phyloP scores from a whole-genome alignment of 2,329 filamentous ascomycete genomes.

The Colletotrichum melonis region DNA sequence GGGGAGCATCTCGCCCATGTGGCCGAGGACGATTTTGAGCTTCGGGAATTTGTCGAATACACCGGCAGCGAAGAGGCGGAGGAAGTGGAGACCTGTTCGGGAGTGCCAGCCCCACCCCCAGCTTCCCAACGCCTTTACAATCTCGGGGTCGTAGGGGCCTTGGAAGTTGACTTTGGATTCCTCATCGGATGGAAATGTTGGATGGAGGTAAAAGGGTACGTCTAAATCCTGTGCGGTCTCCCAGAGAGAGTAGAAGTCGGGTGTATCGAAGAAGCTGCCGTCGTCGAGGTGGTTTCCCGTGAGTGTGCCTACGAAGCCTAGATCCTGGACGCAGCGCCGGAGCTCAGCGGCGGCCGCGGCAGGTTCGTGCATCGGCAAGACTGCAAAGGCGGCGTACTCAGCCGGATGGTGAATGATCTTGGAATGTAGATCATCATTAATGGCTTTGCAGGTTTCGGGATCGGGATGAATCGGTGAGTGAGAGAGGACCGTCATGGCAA shows the following conservation, averaged over 20 bases:
- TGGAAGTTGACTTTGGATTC: constrained; percentile 21
- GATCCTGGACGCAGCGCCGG: constrained; percentile 42
- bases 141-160: constrained; percentile 60
- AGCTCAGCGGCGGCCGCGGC: constrained; percentile 44
- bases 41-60: constrained; percentile 49
- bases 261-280: constrained; percentile 44
- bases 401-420: constrained; percentile 41
- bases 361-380: constrained; percentile 37
- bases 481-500: constrained; percentile 16
- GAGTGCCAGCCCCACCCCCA: constrained; percentile 31
- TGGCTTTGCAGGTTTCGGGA: neutral
- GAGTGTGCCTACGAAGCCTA: constrained; percentile 47
- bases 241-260: constrained; percentile 43
- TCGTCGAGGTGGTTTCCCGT: constrained; percentile 38
- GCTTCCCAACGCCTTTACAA: constrained; percentile 69
- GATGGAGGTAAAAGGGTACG: constrained; percentile 64
- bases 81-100: constrained; percentile 42
- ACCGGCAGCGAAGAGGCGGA: constrained; percentile 48
- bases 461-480: neutral
- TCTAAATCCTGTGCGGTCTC: constrained; percentile 54
- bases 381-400: constrained; percentile 41
- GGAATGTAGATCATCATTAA: constrained; percentile 21
- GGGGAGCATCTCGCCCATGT: constrained; percentile 61
- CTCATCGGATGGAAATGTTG: constrained; percentile 41
- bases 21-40: constrained; percentile 52